Percentiles rank a stretch among this genome's conserved stretches.
Conservation (phyloP, 352 stramenopile species). For the Globisporangium alternatum region DNA sequence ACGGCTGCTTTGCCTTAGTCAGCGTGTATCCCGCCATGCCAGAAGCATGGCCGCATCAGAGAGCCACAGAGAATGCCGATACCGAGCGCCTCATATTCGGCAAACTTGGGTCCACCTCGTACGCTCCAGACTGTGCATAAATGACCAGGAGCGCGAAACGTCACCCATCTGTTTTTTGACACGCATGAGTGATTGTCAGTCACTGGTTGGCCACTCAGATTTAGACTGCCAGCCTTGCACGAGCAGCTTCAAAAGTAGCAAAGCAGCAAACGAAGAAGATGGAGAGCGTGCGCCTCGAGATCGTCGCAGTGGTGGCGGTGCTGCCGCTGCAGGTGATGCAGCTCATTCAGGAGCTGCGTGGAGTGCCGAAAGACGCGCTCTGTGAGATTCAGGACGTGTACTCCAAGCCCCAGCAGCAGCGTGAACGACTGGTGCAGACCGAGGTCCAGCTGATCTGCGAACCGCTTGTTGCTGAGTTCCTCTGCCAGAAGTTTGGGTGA, state of each 20-base stretch:
- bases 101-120: too few relatives aligned
- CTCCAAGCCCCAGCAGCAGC: not conserved
- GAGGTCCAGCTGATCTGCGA: slow-evolving; percentile 45
- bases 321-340: slow-evolving; percentile 29
- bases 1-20: too few relatives aligned
- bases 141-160: not conserved
- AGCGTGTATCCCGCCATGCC: too few relatives aligned
- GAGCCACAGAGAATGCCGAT: too few relatives aligned
- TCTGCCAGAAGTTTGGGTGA: slow-evolving; percentile 61
- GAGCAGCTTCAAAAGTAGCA: not conserved
- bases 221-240: not conserved
- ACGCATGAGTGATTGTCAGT: not conserved
- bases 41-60: too few relatives aligned
- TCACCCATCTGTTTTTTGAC: not conserved
- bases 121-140: not conserved
- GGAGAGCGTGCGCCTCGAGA: slow-evolving; percentile 51
- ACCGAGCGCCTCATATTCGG: too few relatives aligned
- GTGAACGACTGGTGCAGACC: slow-evolving; percentile 4
- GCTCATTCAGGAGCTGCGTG: slow-evolving; percentile 49
- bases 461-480: slow-evolving; percentile 41
- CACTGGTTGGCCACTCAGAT: not conserved
- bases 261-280: slow-evolving; percentile 14
- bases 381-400: slow-evolving; percentile 47
- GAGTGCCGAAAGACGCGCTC: slow-evolving; percentile 36
- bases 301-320: slow-evolving; percentile 31